Evolutionary conservation across 2,329 filamentous ascomycete genomes (phyloP).

Genomic region (Verticillium dahliae): DNA sequence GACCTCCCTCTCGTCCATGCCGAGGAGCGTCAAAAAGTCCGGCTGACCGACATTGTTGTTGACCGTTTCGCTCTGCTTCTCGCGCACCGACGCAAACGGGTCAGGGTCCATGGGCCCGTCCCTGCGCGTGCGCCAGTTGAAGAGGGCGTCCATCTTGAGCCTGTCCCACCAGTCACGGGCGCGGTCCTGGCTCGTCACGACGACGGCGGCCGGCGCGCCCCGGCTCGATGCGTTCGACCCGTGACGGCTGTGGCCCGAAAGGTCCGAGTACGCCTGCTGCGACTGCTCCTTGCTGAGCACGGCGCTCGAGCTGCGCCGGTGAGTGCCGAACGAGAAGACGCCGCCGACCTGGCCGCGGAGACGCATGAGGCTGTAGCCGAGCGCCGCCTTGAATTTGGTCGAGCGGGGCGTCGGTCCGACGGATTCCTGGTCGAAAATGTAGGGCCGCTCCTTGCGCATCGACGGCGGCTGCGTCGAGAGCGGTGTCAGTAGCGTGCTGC

Average conservation of each 20-base stretch:
- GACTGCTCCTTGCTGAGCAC: slow-evolving; percentile 24
- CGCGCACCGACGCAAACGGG: slow-evolving; percentile 18
- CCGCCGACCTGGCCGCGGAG: slow-evolving; percentile 26
- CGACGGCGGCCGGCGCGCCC: slow-evolving; percentile 6
- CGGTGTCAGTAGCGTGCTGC: slow-evolving; percentile 43
- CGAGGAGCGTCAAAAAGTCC: slow-evolving; percentile 35
- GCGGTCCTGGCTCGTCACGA: slow-evolving; percentile 26
- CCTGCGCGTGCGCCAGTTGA: slow-evolving; percentile 27
- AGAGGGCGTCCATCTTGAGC: slow-evolving; percentile 30
- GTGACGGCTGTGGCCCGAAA: slow-evolving; percentile 27
- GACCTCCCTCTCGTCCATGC: slow-evolving; percentile 34
- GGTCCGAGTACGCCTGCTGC: slow-evolving; percentile 9
- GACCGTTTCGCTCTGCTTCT: slow-evolving; percentile 14
- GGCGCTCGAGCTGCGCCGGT: slow-evolving; percentile 5
- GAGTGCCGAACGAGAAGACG: slow-evolving; percentile 13
- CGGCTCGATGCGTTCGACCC: slow-evolving; percentile 19
- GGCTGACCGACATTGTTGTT: slow-evolving; percentile 22
- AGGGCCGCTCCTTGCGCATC: slow-evolving; percentile 19
- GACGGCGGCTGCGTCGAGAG: slow-evolving; percentile 26
- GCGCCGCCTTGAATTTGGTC: slow-evolving; percentile 30
- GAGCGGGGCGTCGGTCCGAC: slow-evolving; percentile 41
- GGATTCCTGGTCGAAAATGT: slow-evolving; percentile 37
- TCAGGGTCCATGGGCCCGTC: slow-evolving; percentile 19
- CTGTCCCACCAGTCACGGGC: slow-evolving; percentile 39
- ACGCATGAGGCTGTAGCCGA: slow-evolving; percentile 27